Evolutionary conservation across 169 alveolate genomes (phyloP).

Genomic region (Plasmodium adleri): DNA sequence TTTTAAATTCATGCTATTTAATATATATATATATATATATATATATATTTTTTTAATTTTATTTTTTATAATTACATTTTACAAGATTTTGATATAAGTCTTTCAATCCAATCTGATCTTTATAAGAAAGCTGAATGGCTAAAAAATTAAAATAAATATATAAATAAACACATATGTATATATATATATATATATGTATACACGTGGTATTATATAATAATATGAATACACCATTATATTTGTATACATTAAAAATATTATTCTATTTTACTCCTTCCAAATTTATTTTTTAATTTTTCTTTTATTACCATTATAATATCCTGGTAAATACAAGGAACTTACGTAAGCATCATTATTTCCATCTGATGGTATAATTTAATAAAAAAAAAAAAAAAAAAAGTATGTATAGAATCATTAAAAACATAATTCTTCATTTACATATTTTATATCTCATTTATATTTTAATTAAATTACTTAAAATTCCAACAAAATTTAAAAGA

Average conservation of each 20-base stretch:
- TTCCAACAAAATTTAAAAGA: conserved; percentile 36
- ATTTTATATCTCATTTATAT: background rate
- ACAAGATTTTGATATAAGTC: conserved; percentile 28
- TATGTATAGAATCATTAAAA: background rate
- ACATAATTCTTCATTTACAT: background rate
- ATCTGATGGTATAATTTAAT: conserved; percentile 18
- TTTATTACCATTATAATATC: conserved; percentile 58
- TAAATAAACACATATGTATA: background rate
- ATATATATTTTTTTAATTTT: background rate
- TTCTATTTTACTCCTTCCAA: background rate
- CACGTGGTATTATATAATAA: no score
- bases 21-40: no score
- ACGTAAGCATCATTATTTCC: conserved; percentile 32
- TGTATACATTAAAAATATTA: background rate
- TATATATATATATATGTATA: background rate
- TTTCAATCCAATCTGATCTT: conserved; percentile 6
- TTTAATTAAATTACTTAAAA: conserved; percentile 20
- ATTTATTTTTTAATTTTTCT: background rate
- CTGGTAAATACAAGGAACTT: conserved; percentile 43
- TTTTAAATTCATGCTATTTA: no score
- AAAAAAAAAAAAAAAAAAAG: background rate
- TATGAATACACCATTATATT: no score
- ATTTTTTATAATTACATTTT: conserved; percentile 22
- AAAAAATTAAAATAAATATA: background rate
- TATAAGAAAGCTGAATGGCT: conserved; percentile 58